These are phyloP conservation scores for Potentilla sterilis DNA, from an alignment of 306 rosid genomes.

Conservation along the genomic window DNA sequence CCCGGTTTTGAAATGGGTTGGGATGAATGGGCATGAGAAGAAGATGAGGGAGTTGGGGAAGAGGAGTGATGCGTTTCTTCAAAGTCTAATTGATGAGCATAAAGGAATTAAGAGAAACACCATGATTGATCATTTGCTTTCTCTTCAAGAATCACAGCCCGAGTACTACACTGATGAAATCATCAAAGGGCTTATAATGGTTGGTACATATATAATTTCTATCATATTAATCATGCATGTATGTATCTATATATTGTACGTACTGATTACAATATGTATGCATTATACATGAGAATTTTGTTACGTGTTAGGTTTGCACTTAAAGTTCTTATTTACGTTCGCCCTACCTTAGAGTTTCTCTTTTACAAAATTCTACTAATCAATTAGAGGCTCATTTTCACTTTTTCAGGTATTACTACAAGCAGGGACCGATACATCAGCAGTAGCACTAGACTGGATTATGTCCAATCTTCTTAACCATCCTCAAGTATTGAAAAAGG, in stretches of 20 bases:
- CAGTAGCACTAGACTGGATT: conserved; percentile 55
- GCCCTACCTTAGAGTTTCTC: too few relatives aligned
- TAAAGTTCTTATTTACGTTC: too few relatives aligned
- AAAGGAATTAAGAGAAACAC: conserved; percentile 25
- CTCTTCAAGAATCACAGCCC: conserved; percentile 47
- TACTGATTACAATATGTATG: too few relatives aligned
- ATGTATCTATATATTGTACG: too few relatives aligned
- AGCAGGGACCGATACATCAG: conserved; percentile 57
- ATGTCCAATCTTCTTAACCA: conserved; percentile 56
- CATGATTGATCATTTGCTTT: conserved; percentile 51
- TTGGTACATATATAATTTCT: neutral
- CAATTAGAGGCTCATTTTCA: neutral
- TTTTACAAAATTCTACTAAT: neutral
- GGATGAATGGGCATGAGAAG: neutral
- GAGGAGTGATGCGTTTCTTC: conserved; percentile 29
- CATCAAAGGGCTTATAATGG: conserved; percentile 68
- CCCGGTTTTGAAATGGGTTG: conserved; percentile 18
- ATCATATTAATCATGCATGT: too few relatives aligned
- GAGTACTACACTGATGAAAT: conserved; percentile 61
- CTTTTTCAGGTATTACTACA: conserved; percentile 28
- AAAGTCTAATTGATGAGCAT: conserved; percentile 49
- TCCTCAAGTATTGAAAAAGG: conserved; percentile 42
- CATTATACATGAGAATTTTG: too few relatives aligned
- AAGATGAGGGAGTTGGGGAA: conserved; percentile 11
- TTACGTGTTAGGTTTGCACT: too few relatives aligned